Evolutionary conservation across 1,284 basidiomycete genomes (phyloP), one percentile per base, ranked within the genome.

Genomic region (Takashimella tepidaria): DNA sequence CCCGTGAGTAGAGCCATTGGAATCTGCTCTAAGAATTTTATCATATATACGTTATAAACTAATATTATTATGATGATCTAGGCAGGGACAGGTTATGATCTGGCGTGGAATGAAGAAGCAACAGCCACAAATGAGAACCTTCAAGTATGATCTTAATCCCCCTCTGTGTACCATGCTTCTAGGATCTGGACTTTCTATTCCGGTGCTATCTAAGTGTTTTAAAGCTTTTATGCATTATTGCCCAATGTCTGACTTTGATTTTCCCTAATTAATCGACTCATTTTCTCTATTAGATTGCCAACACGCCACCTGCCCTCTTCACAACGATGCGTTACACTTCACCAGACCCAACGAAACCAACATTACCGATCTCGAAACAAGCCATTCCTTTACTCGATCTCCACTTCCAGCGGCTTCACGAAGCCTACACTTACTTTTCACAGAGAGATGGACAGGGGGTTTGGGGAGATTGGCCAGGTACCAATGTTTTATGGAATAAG

Each of bases 281-380:
- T 53, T 47, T 44, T 46, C 50, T 50, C 24, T 40, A 46, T 53
- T 37, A 50, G 44, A 5, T 48, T 49, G 26, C 51, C 23, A 27
- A 26, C 19, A 22, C 46, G 8, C 23, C 37, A 6, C 56, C 58
- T 4, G 37, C 64, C 1, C 53, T 73, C 19, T 73, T 74, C 57
- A 67, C 68, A 13, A 74, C 72, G 3, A 52, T 63, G 22, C 63
- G 72, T 4, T 73, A 62, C 55, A 69, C 67, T 2, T 60, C 62
- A n/a, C 44, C 61, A 16, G 27, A 37, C 16, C 31, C 40, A 11
- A 5, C 42, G 5, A 3, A 41, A 5, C 3, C 49, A 3, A 52
- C 49, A 2, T 11, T 47, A 11, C 49, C 56, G 1, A 20, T 63
- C 37, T 46, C 45, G 22, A 49, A 43, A n/a, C 52, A 47, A 0